These are phyloP conservation scores for Cenchrus purpureus DNA, from an alignment of 176 grass and related monocot species.

Conservation along the genomic window DNA sequence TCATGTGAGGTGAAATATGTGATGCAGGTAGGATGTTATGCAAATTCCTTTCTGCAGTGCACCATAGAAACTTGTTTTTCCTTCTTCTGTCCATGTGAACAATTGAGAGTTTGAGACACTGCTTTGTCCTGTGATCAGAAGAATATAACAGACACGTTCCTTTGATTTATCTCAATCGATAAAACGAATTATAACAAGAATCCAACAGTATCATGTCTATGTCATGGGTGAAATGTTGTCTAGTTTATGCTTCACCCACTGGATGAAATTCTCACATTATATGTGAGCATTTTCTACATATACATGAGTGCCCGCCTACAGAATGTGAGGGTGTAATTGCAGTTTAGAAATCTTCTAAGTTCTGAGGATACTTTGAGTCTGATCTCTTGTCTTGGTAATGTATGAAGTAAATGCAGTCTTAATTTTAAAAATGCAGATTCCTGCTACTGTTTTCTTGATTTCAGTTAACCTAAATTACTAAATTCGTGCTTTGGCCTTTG, in stretches of 20 bases:
- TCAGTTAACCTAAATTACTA: background rate
- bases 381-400: background rate
- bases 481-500: background rate
- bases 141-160: background rate
- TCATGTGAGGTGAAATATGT: background rate
- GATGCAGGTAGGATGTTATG: background rate
- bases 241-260: background rate
- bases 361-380: background rate
- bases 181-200: background rate
- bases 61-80: background rate
- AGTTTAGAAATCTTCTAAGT: background rate
- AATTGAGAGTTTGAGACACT: background rate
- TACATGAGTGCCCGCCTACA: background rate
- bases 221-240: background rate
- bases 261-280: background rate
- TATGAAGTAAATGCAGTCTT: background rate
- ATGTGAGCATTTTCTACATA: background rate
- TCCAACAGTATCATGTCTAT: background rate
- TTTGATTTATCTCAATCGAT: conserved; percentile 4
- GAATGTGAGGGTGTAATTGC: conserved; percentile 4
- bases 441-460: background rate
- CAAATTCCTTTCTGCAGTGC: background rate
- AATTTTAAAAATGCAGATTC: conserved; percentile 18
- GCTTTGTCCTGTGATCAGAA: background rate
- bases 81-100: background rate